Evolutionary conservation across 1,284 basidiomycete genomes (phyloP).

Genomic region (Fomitopsis schrenkii): DNA sequence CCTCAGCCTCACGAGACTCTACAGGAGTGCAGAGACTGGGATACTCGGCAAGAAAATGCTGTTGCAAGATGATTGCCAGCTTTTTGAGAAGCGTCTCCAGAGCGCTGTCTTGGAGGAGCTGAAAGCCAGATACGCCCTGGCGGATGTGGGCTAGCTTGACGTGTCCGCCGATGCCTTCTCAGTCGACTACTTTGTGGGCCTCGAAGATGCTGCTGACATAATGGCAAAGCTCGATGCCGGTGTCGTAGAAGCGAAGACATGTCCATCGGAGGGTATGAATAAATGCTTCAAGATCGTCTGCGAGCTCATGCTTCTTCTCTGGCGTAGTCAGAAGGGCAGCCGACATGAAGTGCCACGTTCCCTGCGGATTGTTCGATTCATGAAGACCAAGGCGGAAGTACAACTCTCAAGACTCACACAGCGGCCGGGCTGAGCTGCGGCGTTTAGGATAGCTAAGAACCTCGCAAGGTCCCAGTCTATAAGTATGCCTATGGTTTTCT

Average conservation of each 20-base stretch:
- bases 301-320: background rate
- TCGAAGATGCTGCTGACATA: background rate
- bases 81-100: no score
- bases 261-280: slow-evolving; percentile 5
- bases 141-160: background rate
- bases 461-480: background rate
- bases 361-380: background rate
- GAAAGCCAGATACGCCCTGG: background rate
- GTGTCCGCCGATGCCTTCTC: background rate
- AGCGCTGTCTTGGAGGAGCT: background rate
- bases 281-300: slow-evolving; percentile 11
- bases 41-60: no score
- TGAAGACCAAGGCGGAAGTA: no score
- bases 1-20: no score
- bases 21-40: no score
- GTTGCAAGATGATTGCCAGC: no score
- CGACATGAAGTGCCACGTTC: slow-evolving; percentile 13
- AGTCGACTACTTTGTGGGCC: background rate
- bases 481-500: background rate
- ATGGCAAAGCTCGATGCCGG: no score
- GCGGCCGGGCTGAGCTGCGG: no score
- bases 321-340: background rate
- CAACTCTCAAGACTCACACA: no score
- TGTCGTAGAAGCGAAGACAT: background rate
- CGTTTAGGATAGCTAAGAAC: no score